phyloP scores from a whole-genome alignment of 2,329 filamentous ascomycete genomes.

The Nakataea oryzae region DNA sequence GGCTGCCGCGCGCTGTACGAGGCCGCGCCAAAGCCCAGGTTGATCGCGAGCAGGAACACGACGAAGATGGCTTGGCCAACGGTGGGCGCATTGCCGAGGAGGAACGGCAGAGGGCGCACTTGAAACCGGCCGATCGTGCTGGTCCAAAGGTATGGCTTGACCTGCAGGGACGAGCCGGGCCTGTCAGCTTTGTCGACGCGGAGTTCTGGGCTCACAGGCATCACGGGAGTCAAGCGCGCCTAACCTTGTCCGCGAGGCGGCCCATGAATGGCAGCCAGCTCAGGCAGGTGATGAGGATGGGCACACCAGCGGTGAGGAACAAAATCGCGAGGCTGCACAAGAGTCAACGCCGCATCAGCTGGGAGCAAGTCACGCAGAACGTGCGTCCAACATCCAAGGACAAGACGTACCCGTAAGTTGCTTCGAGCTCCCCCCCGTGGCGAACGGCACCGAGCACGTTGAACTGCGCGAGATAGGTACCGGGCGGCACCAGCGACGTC shows the following conservation, averaged over 20 bases:
- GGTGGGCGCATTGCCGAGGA: slow-evolving; percentile 21
- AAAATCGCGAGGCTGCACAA: neutral
- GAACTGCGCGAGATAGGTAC: slow-evolving; percentile 5
- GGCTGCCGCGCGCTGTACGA: slow-evolving; percentile 16
- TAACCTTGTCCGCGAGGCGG: neutral
- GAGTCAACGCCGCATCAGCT: neutral
- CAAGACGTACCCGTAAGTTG: neutral
- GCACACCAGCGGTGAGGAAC: neutral
- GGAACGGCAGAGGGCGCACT: slow-evolving; percentile 19
- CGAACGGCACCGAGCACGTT: neutral
- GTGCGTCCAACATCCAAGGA: too few relatives aligned
- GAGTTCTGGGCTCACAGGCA: too few relatives aligned
- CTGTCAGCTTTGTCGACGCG: too few relatives aligned
- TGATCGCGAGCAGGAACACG: slow-evolving; percentile 25
- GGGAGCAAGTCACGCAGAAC: neutral
- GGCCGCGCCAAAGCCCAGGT: slow-evolving; percentile 20
- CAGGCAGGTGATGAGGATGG: neutral
- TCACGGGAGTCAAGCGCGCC: too few relatives aligned
- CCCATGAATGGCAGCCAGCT: neutral
- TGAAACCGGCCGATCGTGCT: slow-evolving; percentile 19
- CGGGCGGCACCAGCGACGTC: slow-evolving; percentile 9
- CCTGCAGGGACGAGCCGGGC: slow-evolving; percentile 4
- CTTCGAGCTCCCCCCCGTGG: neutral
- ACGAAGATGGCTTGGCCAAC: slow-evolving; percentile 13
- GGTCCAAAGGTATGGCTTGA: slow-evolving; percentile 22